A percentile compares a stretch with the other conserved stretches of the same genome.
Evolutionary conservation across 345 rosid genomes (phyloP).

Genomic region (Rhizophora apiculata): DNA sequence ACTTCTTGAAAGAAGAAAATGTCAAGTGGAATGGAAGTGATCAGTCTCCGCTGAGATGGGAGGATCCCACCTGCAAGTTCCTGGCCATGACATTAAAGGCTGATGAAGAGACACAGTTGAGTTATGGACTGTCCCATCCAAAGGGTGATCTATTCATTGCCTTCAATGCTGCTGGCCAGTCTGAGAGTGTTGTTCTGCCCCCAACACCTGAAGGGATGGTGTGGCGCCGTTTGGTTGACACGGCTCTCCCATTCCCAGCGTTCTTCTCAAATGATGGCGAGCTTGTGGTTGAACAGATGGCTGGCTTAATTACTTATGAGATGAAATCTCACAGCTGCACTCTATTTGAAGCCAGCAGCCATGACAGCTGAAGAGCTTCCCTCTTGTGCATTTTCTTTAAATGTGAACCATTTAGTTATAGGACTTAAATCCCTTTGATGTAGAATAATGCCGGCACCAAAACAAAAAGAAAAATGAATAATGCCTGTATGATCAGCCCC

Average conservation of each 20-base stretch:
- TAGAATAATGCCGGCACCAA: conserved; percentile 12
- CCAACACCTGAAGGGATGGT: conserved; percentile 46
- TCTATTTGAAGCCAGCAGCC: conserved; percentile 61
- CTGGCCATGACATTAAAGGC: conserved; percentile 68
- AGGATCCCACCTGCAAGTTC: conserved; percentile 61
- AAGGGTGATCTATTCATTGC: conserved; percentile 61
- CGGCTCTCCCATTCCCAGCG: conserved; percentile 78
- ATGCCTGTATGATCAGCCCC: too few relatives aligned
- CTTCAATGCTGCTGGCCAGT: conserved; percentile 50
- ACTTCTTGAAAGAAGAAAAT: conserved; percentile 64
- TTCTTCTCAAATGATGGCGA: conserved; percentile 64
- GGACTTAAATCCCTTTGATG: background rate
- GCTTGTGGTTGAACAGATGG: conserved; percentile 44
- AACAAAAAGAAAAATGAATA: background rate
- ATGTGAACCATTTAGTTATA: conserved; percentile 14
- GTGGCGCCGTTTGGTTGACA: conserved; percentile 71
- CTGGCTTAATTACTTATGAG: conserved; percentile 46
- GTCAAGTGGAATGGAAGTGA: conserved; percentile 75
- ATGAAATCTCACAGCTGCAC: conserved; percentile 82
- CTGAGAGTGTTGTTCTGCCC: conserved; percentile 55
- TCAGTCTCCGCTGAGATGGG: conserved; percentile 73
- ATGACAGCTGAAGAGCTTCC: conserved; percentile 21
- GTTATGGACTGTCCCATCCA: conserved; percentile 28
- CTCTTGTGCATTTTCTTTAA: conserved; percentile 3
- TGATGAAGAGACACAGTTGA: conserved; percentile 32